Conservation (phyloP, 2,329 filamentous ascomycete species). For the Colletotrichum sp. region DNA sequence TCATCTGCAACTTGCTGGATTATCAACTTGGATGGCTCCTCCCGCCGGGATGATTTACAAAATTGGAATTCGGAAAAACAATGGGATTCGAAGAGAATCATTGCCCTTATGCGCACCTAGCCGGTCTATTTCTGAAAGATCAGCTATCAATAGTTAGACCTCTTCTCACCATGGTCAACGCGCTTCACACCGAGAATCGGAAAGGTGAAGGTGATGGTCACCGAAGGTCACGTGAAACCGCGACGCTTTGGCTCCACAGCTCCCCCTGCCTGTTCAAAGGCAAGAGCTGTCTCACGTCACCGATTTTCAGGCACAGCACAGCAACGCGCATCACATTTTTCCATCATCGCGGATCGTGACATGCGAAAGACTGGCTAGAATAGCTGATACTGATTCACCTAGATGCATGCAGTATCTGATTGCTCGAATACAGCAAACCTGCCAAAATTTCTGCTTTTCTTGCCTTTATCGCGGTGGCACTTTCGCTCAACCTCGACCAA, state of each 20-base stretch:
- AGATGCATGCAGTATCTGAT: background rate
- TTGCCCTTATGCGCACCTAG: background rate
- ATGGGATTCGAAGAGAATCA: background rate
- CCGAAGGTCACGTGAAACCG: background rate
- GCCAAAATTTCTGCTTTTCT: background rate
- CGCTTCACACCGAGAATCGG: background rate
- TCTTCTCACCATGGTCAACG: background rate
- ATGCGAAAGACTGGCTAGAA: background rate
- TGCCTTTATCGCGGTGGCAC: background rate
- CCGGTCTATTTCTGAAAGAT: background rate
- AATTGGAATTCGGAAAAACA: background rate
- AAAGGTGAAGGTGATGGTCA: background rate
- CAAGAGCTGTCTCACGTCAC: background rate
- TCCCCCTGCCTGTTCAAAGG: background rate
- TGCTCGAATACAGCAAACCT: background rate
- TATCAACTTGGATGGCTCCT: background rate
- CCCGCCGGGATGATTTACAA: background rate
- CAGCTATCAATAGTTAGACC: background rate
- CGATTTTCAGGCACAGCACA: background rate
- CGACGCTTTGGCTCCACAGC: background rate
- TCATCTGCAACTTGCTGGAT: background rate
- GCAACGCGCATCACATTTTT: background rate
- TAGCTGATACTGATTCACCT: background rate
- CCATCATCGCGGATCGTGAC: background rate
- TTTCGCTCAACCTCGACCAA: background rate